These are phyloP conservation scores for Globisporangium perplexum DNA, from an alignment of 352 stramenopile genomes.

Conservation along the genomic window DNA sequence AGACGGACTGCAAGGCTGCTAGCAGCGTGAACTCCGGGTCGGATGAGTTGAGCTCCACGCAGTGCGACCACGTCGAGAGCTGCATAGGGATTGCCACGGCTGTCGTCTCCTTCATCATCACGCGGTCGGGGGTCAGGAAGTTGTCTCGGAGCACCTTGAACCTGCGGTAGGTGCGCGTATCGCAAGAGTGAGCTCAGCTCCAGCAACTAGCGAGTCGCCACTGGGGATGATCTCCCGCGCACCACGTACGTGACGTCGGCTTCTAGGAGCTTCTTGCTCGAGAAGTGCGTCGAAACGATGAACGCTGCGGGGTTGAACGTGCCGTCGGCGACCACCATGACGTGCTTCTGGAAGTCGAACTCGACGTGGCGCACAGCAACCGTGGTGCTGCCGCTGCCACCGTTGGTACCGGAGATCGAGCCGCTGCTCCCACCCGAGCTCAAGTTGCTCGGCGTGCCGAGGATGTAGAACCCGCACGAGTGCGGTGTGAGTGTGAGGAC, in stretches of 20 bases:
- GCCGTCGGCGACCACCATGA: conserved; percentile 44
- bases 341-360: conserved; percentile 48
- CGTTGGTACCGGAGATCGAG: not conserved
- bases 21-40: conserved; percentile 42
- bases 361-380: conserved; percentile 47
- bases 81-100: conserved; percentile 12
- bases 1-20: conserved; percentile 17
- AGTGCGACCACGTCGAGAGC: conserved; percentile 24
- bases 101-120: conserved; percentile 42
- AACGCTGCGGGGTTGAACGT: conserved; percentile 39
- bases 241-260: conserved; percentile 29
- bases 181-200: not conserved
- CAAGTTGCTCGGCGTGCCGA: conserved; percentile 17
- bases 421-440: not conserved
- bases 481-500: conserved; percentile 31
- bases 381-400: conserved; percentile 2
- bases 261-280: conserved; percentile 29
- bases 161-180: conserved; percentile 7
- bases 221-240: too few species aligned
- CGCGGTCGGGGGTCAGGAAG: conserved; percentile 42
- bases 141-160: conserved; percentile 52
- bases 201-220: too few species aligned
- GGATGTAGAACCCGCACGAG: conserved; percentile 46
- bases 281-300: conserved; percentile 38
- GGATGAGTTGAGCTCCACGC: conserved; percentile 28